phyloP scores from a whole-genome alignment of 495 filamentous ascomycete genomes.

The Chaetomium fimeti region DNA sequence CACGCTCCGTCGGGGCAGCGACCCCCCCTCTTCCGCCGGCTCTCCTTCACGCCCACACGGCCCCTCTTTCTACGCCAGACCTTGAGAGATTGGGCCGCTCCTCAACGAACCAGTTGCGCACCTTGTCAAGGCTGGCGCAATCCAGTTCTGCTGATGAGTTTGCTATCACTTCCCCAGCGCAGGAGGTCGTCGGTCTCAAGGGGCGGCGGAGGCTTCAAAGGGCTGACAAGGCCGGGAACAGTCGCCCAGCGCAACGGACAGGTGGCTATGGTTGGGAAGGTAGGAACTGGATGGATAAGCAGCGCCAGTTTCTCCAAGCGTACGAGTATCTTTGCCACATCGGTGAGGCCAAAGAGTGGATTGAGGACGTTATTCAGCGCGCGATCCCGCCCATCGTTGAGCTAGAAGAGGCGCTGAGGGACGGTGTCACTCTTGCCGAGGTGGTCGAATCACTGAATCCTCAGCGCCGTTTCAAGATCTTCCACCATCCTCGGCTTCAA shows the following conservation, averaged over 20 bases:
- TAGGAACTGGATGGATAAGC: slow-evolving; percentile 98
- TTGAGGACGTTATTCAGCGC: slow-evolving; percentile 88
- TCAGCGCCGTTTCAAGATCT: slow-evolving; percentile 71
- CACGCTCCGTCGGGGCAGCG: slow-evolving; percentile 41
- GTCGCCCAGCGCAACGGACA: slow-evolving; percentile 48
- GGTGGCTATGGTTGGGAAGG: slow-evolving; percentile 70
- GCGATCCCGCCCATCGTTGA: slow-evolving; percentile 94
- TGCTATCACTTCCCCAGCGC: slow-evolving; percentile 65
- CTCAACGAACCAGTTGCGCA: slow-evolving; percentile 82
- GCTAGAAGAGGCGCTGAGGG: slow-evolving; percentile 85
- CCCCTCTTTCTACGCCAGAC: slow-evolving; percentile 63
- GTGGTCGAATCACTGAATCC: slow-evolving; percentile 90
- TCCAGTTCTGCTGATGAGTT: slow-evolving; percentile 74
- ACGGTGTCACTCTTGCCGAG: slow-evolving; percentile 94
- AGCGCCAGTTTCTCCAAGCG: slow-evolving; percentile 91
- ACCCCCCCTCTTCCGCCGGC: slow-evolving; percentile 34
- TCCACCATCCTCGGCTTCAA: slow-evolving; percentile 77
- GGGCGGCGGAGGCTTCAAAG: slow-evolving; percentile 81
- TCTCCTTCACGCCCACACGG: slow-evolving; percentile 46
- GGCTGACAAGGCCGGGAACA: slow-evolving; percentile 52
- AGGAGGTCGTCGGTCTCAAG: slow-evolving; percentile 83
- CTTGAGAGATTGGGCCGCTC: slow-evolving; percentile 77
- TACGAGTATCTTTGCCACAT: slow-evolving; percentile 99
- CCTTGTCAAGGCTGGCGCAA: slow-evolving; percentile 81
- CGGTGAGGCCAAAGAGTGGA: slow-evolving; percentile 99